Conservation (phyloP, 352 stramenopile genomes). For the Aphanomyces invadans region DNA sequence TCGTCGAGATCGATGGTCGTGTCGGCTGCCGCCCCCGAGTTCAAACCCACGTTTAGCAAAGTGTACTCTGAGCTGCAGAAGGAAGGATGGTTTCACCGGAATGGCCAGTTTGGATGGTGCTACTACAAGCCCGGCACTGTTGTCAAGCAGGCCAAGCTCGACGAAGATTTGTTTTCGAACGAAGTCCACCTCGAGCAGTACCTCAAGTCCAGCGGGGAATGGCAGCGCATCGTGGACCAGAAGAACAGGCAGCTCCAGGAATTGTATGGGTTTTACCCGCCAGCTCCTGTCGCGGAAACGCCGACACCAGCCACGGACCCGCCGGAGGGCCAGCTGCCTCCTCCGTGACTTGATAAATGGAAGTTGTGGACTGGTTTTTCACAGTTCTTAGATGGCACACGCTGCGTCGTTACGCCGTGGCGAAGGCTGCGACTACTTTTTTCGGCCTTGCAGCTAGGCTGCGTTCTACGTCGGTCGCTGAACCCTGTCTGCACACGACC, state of each 20-base stretch:
- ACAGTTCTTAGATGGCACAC: too few relatives aligned
- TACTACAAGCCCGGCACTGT: slow-evolving; percentile 4
- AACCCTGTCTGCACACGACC: too few relatives aligned
- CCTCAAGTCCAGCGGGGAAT: slow-evolving; percentile 9
- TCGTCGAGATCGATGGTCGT: neutral
- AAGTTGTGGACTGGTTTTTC: too few relatives aligned
- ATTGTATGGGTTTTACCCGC: slow-evolving; percentile 4
- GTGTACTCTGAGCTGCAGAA: slow-evolving; percentile 2
- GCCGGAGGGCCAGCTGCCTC: too few relatives aligned
- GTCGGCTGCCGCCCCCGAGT: neutral
- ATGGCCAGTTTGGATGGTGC: slow-evolving; percentile 7
- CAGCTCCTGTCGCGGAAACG: neutral
- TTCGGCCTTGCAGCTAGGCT: too few relatives aligned
- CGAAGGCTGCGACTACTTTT: too few relatives aligned
- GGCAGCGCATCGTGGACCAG: slow-evolving; percentile 5
- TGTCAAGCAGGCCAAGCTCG: neutral
- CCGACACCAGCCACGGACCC: too few relatives aligned
- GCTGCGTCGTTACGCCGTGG: too few relatives aligned
- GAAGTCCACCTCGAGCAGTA: slow-evolving; percentile 9
- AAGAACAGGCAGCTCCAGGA: slow-evolving; percentile 9
- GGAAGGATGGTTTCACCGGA: slow-evolving; percentile 12
- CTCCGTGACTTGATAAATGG: too few relatives aligned
- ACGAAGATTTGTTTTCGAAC: slow-evolving; percentile 8
- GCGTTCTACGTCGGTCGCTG: too few relatives aligned
- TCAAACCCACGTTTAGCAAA: slow-evolving; percentile 15